Evolutionary conservation across 208 protist species (phyloP).

Genomic region (Wallacemonas rigidus): DNA sequence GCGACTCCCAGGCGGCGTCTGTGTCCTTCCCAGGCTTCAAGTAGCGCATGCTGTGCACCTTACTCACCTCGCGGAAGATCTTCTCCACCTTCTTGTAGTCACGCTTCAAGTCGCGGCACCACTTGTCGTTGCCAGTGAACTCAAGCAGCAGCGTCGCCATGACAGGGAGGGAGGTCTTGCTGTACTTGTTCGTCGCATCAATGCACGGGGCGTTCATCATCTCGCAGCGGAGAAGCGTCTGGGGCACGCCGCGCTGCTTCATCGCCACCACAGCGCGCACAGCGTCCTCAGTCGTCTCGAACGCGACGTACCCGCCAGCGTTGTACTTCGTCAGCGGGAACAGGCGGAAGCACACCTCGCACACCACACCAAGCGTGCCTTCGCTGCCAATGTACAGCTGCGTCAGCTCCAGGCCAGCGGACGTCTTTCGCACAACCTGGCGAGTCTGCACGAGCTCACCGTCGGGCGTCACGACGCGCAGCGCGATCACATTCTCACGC

Average conservation of each 20-base stretch:
- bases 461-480: conserved; percentile 41
- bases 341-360: conserved; percentile 50
- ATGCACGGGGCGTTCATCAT: conserved; percentile 38
- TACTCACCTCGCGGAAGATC: conserved; percentile 20
- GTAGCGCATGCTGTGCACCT: conserved; percentile 25
- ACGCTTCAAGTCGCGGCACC: conserved; percentile 35
- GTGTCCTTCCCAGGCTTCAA: conserved; percentile 27
- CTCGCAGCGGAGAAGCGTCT: conserved; percentile 49
- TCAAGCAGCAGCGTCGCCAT: conserved; percentile 64
- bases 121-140: conserved; percentile 32
- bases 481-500: conserved; percentile 46
- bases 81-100: conserved; percentile 30
- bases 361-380: conserved; percentile 74
- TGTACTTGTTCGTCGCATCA: conserved; percentile 40
- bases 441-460: conserved; percentile 42
- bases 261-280: conserved; percentile 33
- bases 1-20: conserved; percentile 26
- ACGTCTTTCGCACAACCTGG: conserved; percentile 64
- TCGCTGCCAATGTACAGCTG: conserved; percentile 75
- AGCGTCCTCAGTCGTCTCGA: conserved; percentile 30
- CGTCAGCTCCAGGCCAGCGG: conserved; percentile 74
- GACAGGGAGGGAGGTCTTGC: conserved; percentile 26
- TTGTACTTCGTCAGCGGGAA: conserved; percentile 27
- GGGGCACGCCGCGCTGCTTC: conserved; percentile 21
- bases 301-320: conserved; percentile 28